These are phyloP conservation scores for Turnera subulata DNA, from an alignment of 345 rosid species.

Conservation along the genomic window DNA sequence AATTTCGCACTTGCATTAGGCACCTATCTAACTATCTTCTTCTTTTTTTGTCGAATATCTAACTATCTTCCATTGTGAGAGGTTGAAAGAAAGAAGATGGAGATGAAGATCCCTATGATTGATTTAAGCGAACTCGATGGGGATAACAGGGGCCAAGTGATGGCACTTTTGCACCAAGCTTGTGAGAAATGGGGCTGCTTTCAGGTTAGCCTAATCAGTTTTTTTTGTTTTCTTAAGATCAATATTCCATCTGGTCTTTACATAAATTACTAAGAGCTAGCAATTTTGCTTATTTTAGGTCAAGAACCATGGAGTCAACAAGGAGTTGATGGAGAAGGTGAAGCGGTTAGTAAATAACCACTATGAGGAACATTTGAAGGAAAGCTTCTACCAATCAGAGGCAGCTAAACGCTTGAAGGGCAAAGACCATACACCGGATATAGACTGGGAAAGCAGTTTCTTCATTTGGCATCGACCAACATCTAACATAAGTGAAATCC, in stretches of 20 bases:
- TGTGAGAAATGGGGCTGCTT: constrained; percentile 88
- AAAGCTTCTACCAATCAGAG: constrained; percentile 63
- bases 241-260: neutral
- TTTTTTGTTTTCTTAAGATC: neutral
- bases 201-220: constrained; percentile 36
- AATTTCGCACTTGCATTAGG: too few species aligned
- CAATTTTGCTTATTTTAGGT: constrained; percentile 40
- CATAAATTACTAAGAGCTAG: too few species aligned
- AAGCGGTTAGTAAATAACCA: constrained; percentile 57
- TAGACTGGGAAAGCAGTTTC: constrained; percentile 86
- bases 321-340: constrained; percentile 70
- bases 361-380: constrained; percentile 62
- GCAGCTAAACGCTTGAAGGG: constrained; percentile 43
- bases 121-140: constrained; percentile 64
- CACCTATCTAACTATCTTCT: neutral
- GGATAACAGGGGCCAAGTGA: constrained; percentile 51
- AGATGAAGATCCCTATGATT: constrained; percentile 63
- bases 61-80: neutral
- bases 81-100: neutral
- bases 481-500: constrained; percentile 52
- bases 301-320: constrained; percentile 73
- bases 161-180: constrained; percentile 72
- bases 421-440: constrained; percentile 34
- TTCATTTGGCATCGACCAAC: constrained; percentile 71
- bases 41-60: neutral